Evolutionary conservation across 495 filamentous ascomycete genomes (phyloP), one percentile per base, ranked within the genome.

Genomic region (Podospora pseudocomata): DNA sequence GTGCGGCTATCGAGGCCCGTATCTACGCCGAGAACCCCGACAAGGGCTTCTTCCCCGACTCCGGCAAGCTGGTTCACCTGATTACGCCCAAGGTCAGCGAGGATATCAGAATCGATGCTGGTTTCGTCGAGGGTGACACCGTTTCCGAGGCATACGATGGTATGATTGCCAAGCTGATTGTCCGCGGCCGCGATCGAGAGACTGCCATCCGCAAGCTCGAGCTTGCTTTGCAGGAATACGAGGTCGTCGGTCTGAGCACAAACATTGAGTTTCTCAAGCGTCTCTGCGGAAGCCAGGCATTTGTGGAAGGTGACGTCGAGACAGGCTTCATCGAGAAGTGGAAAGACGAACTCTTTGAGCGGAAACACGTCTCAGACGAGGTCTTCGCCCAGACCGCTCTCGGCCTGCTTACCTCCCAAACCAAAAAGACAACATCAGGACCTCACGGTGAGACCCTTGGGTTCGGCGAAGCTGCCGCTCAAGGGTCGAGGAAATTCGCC

Each of bases 151-250:
- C 95, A 64, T 99, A 98, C 78, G 95, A 99, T 71, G 94, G 95
- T 5, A 98, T 99, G 95, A 97, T 99, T 69, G 90, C 96, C 56
- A 99, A 99, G 77, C 84, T 99, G 65, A 98, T 99, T 69, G 93
- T 97, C n/a, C 85, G 88, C 28, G 96, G 91, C 19, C 84, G 83
- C 56, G 88, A 89, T 65, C 86, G 95, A 32, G 86, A 91, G 76
- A 90, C 90, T 20, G 92, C 95, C 19, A 87, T 98, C 65, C 87
- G 91, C 68, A 97, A 92, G 73, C 81, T 98, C 32, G 86, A 88
- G 49, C 79, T 86, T n/a, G 94, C 94, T 2, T 78, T 98, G 28
- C 90, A 92, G 67, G 86, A 93, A 63, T 99, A 98, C 75, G 92
- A 99, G 78, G 86, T 99, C 9, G 96, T 93, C 1, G 95, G 95